Conservation (phyloP, 2,329 filamentous ascomycete genomes). For the Leptosphaerulina australis region DNA sequence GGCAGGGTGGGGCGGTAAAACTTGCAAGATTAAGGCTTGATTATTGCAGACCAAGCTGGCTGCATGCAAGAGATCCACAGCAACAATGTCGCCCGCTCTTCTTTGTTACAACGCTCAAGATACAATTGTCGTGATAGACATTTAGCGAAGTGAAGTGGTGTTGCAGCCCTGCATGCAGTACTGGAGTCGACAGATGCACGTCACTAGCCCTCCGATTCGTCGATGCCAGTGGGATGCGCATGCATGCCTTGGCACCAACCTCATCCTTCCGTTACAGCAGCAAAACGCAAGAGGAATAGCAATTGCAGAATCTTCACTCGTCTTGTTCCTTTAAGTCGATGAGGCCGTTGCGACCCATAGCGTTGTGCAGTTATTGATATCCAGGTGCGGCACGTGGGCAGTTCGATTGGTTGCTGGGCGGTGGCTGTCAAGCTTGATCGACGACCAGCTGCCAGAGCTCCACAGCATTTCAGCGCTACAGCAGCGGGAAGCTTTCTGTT, state of each 20-base stretch:
- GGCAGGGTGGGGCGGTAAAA: no score
- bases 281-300: background rate
- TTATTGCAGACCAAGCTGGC: background rate
- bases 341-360: background rate
- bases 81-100: no score
- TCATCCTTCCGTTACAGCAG: background rate
- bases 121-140: background rate
- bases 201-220: slow-evolving; percentile 14
- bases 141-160: background rate
- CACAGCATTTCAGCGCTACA: slow-evolving; percentile 18
- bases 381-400: slow-evolving; percentile 25
- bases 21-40: background rate
- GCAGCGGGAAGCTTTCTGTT: slow-evolving; percentile 12
- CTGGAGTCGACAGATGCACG: background rate
- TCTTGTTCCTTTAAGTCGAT: background rate
- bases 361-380: slow-evolving; percentile 13
- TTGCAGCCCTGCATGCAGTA: background rate
- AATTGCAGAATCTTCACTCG: background rate
- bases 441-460: slow-evolving; percentile 20
- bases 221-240: slow-evolving; percentile 7
- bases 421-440: slow-evolving; percentile 18
- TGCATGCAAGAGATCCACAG: no score
- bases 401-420: slow-evolving; percentile 25
- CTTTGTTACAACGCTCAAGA: background rate
- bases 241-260: slow-evolving; percentile 7